Conservation (phyloP, 2,329 filamentous ascomycete genomes). For the Aspergillus fumigatus region DNA sequence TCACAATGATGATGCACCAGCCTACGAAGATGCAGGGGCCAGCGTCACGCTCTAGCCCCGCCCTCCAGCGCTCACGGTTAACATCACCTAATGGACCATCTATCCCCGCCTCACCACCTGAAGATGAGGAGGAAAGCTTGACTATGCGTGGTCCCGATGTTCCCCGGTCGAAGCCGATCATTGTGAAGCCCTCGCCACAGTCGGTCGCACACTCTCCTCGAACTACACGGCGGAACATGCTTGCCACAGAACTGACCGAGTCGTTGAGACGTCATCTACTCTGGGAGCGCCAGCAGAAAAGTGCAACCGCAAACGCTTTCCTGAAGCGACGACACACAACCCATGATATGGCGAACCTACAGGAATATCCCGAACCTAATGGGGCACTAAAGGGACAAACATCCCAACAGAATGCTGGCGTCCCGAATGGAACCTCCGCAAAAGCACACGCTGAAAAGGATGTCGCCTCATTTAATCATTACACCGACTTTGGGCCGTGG, state of each 20-base stretch:
- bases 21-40: conserved; percentile 68
- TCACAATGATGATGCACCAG: conserved; percentile 84
- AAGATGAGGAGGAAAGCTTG: conserved; percentile 60
- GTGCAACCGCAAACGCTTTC: conserved; percentile 79
- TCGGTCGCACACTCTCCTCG: conserved; percentile 81
- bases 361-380: conserved; percentile 68
- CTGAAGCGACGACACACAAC: conserved; percentile 87
- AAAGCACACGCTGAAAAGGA: conserved; percentile 51
- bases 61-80: conserved; percentile 52
- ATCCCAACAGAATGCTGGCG: conserved; percentile 18
- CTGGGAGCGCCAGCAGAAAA: conserved; percentile 94
- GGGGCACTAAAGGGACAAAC: conserved; percentile 44
- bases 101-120: conserved; percentile 54
- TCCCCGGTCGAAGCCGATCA: conserved; percentile 75
- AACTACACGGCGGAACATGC: conserved; percentile 91
- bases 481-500: conserved; percentile 75
- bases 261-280: conserved; percentile 86
- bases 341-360: conserved; percentile 83
- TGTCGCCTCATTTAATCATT: conserved; percentile 73
- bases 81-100: conserved; percentile 66
- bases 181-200: conserved; percentile 62
- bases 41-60: conserved; percentile 45
- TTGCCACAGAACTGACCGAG: conserved; percentile 89
- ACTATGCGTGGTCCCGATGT: conserved; percentile 57
- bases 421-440: conserved; percentile 13